A percentile compares a stretch with the other conserved stretches of the same genome.
Conservation (phyloP, 192 early-diverging fungal genomes). For the Jimgerdemannia flammicorona region DNA sequence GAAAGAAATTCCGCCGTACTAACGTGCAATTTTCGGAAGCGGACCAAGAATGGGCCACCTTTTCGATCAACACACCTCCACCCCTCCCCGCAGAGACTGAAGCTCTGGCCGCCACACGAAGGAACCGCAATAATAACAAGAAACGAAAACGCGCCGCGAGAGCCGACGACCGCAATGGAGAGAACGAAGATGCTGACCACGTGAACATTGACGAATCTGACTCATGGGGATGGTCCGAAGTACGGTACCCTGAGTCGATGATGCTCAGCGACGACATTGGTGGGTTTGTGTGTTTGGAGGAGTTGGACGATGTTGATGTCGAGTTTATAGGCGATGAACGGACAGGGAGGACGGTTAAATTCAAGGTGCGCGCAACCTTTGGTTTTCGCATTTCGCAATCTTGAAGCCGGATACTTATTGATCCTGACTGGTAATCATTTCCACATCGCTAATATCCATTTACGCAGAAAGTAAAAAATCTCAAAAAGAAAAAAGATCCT, state of each 20-base stretch:
- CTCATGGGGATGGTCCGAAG: slow-evolving; percentile 58
- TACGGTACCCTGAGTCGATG: slow-evolving; percentile 40
- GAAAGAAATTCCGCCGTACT: too few relatives aligned
- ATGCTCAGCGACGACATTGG: slow-evolving; percentile 63
- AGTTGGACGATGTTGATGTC: slow-evolving; percentile 81
- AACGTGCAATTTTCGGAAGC: too few relatives aligned
- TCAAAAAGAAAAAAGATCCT: slow-evolving; percentile 17
- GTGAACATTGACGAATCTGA: slow-evolving; percentile 35
- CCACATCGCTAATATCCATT: too few relatives aligned
- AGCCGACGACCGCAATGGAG: not conserved
- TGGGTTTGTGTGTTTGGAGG: slow-evolving; percentile 86
- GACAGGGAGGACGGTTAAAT: slow-evolving; percentile 67
- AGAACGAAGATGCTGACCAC: slow-evolving; percentile 11
- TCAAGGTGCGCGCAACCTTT: too few relatives aligned
- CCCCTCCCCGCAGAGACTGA: not conserved
- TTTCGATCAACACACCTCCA: slow-evolving; percentile 1
- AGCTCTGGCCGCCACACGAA: not conserved
- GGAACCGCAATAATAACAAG: slow-evolving; percentile 4
- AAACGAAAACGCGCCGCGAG: slow-evolving; percentile 3
- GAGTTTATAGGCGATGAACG: slow-evolving; percentile 58
- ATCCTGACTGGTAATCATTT: too few relatives aligned
- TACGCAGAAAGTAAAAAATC: slow-evolving; percentile 13
- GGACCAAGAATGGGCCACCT: not conserved
- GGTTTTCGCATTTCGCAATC: too few relatives aligned
- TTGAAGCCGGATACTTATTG: too few relatives aligned